phyloP scores from a whole-genome alignment of 345 rosid species.

The Abelmoschus esculentus region DNA sequence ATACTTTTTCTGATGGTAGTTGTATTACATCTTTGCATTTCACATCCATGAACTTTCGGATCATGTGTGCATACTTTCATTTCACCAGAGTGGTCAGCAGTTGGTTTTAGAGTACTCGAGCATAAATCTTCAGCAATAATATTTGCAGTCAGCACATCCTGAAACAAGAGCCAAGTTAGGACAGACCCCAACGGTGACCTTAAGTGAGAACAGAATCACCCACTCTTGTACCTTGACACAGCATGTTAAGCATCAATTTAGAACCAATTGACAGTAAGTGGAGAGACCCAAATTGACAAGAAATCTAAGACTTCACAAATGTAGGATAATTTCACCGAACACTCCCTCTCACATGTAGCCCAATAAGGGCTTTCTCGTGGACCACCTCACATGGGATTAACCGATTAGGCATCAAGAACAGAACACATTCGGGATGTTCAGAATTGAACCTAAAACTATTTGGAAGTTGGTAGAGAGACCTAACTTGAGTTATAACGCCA shows the following conservation, averaged over 20 bases:
- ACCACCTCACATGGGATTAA: neutral
- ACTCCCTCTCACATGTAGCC: neutral
- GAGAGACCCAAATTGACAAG: neutral
- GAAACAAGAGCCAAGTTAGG: constrained; percentile 1
- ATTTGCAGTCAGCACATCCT: constrained; percentile 11
- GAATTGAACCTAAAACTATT: neutral
- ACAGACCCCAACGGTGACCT: neutral
- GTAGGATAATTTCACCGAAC: neutral
- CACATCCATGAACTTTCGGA: neutral
- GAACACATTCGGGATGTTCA: neutral
- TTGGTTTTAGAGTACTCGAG: constrained; percentile 7
- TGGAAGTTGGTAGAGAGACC: neutral
- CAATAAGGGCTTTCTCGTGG: neutral
- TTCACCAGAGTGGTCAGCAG: constrained; percentile 5
- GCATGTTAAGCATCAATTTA: neutral
- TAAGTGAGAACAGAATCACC: neutral
- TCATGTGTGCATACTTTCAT: constrained; percentile 8
- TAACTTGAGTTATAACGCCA: neutral
- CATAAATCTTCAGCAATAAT: constrained; percentile 5
- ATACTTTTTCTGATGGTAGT: neutral
- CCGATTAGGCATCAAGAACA: neutral
- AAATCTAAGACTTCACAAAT: neutral
- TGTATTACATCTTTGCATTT: constrained; percentile 7
- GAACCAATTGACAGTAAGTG: neutral
- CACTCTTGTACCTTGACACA: neutral